These are phyloP conservation scores for Phytophthora pini DNA, from an alignment of 352 stramenopile species.

Conservation along the genomic window DNA sequence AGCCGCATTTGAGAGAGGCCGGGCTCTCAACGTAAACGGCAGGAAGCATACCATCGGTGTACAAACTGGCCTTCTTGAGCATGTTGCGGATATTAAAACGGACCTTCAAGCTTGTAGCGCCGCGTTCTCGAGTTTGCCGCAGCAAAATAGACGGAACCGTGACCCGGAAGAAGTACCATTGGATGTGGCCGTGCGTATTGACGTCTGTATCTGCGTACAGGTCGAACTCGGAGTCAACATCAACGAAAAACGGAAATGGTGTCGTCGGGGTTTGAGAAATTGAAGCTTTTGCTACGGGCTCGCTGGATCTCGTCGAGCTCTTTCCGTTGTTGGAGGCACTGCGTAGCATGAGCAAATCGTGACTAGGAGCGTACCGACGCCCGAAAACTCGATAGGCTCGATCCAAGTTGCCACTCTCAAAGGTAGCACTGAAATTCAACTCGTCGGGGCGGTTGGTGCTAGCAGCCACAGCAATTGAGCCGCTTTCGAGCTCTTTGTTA, in stretches of 20 bases:
- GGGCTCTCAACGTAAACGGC: constrained; percentile 58
- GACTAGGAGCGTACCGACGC: constrained; percentile 57
- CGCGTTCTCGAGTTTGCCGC: constrained; percentile 22
- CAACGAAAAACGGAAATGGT: constrained; percentile 66
- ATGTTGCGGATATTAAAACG: constrained; percentile 91
- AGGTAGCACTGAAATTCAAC: constrained; percentile 64
- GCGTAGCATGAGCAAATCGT: constrained; percentile 41
- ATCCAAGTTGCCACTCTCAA: constrained; percentile 85
- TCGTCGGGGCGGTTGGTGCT: constrained; percentile 34
- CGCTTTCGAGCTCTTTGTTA: constrained; percentile 47
- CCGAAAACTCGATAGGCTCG: constrained; percentile 65
- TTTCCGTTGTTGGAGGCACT: constrained; percentile 2
- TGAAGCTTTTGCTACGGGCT: constrained; percentile 2
- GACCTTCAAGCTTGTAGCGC: constrained; percentile 40
- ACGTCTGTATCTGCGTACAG: constrained; percentile 77
- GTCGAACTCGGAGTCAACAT: constrained; percentile 74
- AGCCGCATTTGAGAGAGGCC: constrained; percentile 46
- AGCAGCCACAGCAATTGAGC: constrained; percentile 1
- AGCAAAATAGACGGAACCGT: constrained; percentile 27
- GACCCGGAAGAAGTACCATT: constrained; percentile 91
- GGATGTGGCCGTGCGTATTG: constrained; percentile 79
- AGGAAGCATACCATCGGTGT: constrained; percentile 90
- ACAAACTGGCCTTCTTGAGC: constrained; percentile 86
- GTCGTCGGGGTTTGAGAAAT: constrained; percentile 12
- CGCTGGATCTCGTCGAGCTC: constrained; percentile 4